Evolutionary conservation across 1,284 basidiomycete species (phyloP), one percentile per base, ranked within the genome.

Genomic region (Ganoderma leucocontextum): DNA sequence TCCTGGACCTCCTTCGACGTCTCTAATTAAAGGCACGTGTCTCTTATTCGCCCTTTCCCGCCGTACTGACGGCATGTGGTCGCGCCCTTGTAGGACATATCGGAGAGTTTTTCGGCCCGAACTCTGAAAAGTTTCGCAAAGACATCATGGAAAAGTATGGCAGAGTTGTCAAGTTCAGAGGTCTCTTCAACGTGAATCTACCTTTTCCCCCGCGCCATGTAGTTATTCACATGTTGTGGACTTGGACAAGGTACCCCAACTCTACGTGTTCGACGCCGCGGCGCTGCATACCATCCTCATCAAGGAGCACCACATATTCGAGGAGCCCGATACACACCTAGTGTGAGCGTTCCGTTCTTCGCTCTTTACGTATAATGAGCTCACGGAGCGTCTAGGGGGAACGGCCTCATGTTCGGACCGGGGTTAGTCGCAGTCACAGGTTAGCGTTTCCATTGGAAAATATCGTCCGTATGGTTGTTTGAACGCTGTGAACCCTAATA

Each of bases 291-390:
- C 57, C 17, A 53, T 65, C 13, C 44, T 65, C 7, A 52, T 65
- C 33, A 65, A 65, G 41, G 64, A 65, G 29, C 64, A 66, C 47
- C 44, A 60, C 38, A 61, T 66, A 8, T 66, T 60, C n/a, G 64
- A 66, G 25, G 64, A 61, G 49, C 57, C 64, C 8, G 19, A 36
- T 6, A 42, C 17, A 22, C 70, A 62, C 38, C 49, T 66, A 7
- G n/a, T 61, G 64, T 60, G 38, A n/a, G 63, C 58, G 17, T 62
- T 19, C 44, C 39, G 41, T 9, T 44, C 9, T 22, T 22, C 36
- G 36, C 29, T 58, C 25, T 12, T 38, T 25, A 7, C 59, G 29
- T 22, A n/a, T 9, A 35, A 60, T 25, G 38, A n/a, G 1, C 35
- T 39, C 35, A 25, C 13, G 10, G 22, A 41, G 35, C 38, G 6